Evolutionary conservation across 2,329 filamentous ascomycete species (phyloP).

Genomic region (Elsinoe fawcettii): DNA sequence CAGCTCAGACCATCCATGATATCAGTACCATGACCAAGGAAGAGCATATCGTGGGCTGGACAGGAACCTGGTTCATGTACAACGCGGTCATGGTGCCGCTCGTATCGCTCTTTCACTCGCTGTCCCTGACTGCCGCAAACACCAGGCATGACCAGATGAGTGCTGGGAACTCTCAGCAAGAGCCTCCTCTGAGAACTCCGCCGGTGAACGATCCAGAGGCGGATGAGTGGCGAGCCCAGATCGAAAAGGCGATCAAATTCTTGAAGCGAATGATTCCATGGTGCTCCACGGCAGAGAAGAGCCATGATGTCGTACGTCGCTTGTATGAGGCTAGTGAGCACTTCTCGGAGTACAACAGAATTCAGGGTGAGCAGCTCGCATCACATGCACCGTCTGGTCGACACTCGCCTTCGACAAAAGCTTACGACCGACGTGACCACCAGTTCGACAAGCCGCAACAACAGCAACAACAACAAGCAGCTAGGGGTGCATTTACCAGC

Average conservation of each 20-base stretch:
- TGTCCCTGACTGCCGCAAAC: slow-evolving; percentile 17
- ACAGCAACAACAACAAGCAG: slow-evolving; percentile 18
- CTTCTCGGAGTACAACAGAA: slow-evolving; percentile 21
- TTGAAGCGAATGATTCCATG: slow-evolving; percentile 37
- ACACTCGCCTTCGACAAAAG: neutral
- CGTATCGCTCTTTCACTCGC: slow-evolving; percentile 54
- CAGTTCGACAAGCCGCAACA: slow-evolving; percentile 20
- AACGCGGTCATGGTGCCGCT: slow-evolving; percentile 74
- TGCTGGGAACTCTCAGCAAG: slow-evolving; percentile 10
- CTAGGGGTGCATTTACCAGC: neutral
- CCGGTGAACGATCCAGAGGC: slow-evolving; percentile 26
- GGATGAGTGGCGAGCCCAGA: slow-evolving; percentile 34
- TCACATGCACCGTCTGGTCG: neutral
- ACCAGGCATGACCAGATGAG: slow-evolving; percentile 17
- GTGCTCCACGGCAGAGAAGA: slow-evolving; percentile 40
- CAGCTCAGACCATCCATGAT: slow-evolving; percentile 63
- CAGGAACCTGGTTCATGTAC: slow-evolving; percentile 73
- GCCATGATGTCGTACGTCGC: slow-evolving; percentile 35
- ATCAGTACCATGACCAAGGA: slow-evolving; percentile 62
- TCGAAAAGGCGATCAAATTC: slow-evolving; percentile 37
- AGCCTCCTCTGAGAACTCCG: slow-evolving; percentile 25
- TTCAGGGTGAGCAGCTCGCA: neutral
- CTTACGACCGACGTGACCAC: slow-evolving; percentile 12
- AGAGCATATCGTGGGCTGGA: slow-evolving; percentile 73
- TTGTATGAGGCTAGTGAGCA: slow-evolving; percentile 35